These are phyloP conservation scores for Paragyromitra xinjiangensis DNA, from an alignment of 495 filamentous ascomycete genomes.

Conservation along the genomic window DNA sequence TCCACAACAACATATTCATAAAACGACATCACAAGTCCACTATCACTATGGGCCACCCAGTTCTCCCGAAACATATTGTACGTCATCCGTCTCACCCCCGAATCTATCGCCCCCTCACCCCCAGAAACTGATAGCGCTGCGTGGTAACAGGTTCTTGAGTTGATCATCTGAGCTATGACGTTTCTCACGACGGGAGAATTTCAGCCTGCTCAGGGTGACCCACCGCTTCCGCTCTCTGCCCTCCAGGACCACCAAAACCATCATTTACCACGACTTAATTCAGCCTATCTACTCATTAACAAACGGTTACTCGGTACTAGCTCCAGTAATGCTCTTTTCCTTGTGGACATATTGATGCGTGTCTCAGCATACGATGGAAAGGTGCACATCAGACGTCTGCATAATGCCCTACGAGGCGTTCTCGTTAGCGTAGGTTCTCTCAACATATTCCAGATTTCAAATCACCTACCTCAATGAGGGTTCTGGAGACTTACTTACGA, in stretches of 20 bases:
- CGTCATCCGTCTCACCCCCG: not conserved
- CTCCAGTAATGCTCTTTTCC: slow-evolving; percentile 62
- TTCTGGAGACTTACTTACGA: slow-evolving; percentile 1
- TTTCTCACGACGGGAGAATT: slow-evolving; percentile 59
- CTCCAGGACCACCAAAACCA: slow-evolving; percentile 66
- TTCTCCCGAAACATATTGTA: not conserved
- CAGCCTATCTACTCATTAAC: slow-evolving; percentile 66
- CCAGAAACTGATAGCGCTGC: slow-evolving; percentile 60
- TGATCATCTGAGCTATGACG: slow-evolving; percentile 62
- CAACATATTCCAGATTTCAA: not conserved
- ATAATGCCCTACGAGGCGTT: slow-evolving; percentile 63
- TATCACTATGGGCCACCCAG: not conserved
- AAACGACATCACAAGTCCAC: not conserved
- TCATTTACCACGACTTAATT: slow-evolving; percentile 67
- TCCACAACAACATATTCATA: not conserved
- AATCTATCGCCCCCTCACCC: slow-evolving; percentile 35
- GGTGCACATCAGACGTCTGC: slow-evolving; percentile 65
- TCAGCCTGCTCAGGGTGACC: slow-evolving; percentile 61
- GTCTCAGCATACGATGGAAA: slow-evolving; percentile 67
- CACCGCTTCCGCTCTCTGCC: slow-evolving; percentile 61
- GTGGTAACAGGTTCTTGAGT: slow-evolving; percentile 60
- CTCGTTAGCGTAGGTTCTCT: slow-evolving; percentile 61
- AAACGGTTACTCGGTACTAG: slow-evolving; percentile 64
- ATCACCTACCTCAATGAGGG: not conserved
- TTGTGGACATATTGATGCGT: slow-evolving; percentile 64